These are phyloP conservation scores for Bassia scoparia DNA, from an alignment of 148 eudicot species.

Conservation along the genomic window DNA sequence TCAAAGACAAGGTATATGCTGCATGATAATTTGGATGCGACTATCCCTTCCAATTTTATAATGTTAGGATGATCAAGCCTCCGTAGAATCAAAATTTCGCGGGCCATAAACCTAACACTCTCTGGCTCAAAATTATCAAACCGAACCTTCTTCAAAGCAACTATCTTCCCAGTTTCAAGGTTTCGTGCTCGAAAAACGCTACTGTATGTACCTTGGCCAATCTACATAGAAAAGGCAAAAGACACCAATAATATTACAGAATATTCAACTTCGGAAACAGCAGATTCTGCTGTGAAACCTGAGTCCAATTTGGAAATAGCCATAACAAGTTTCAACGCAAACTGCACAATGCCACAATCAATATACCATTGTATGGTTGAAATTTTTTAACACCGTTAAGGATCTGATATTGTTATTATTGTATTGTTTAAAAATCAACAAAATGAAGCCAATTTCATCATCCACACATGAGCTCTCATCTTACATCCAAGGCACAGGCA, in stretches of 20 bases:
- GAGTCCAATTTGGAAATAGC: neutral
- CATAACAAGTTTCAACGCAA: too few species aligned
- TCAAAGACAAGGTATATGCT: constrained; percentile 89
- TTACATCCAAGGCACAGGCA: neutral
- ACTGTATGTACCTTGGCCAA: constrained; percentile 92
- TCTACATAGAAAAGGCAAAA: constrained; percentile 31
- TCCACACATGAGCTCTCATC: neutral
- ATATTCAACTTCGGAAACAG: neutral
- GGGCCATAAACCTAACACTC: constrained; percentile 91
- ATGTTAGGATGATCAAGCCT: constrained; percentile 85
- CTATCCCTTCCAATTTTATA: constrained; percentile 81
- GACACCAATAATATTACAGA: constrained; percentile 6
- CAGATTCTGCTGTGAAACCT: neutral
- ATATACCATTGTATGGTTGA: too few species aligned
- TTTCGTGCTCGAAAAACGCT: constrained; percentile 81
- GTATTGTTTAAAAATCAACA: neutral
- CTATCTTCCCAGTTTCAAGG: constrained; percentile 64
- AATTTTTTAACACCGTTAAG: neutral
- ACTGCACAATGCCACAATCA: neutral
- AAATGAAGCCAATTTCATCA: neutral
- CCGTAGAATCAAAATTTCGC: constrained; percentile 77
- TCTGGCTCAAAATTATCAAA: constrained; percentile 90
- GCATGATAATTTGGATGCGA: constrained; percentile 69
- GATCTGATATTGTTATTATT: neutral
- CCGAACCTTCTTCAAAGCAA: constrained; percentile 86